Evolutionary conservation across 1,284 basidiomycete species (phyloP), one percentile per base, ranked within the genome.

Genomic region (Marasmius fiardii): DNA sequence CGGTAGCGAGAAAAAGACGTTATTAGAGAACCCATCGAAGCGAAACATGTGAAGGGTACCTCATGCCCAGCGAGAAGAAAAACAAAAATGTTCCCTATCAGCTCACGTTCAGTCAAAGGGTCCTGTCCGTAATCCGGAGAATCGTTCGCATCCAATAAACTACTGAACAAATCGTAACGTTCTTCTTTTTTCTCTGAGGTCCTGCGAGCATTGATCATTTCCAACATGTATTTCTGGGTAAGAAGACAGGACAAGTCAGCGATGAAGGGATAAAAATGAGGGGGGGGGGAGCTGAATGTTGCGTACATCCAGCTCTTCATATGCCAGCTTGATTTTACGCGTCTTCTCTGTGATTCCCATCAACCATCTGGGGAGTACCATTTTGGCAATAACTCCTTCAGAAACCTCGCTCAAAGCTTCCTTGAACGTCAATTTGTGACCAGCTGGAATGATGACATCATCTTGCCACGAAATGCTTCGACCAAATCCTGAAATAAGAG

Each of bases 351-450:
- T 79, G 11, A 76, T 56, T 0, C 71, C 71, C 57, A 79, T 67
- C 4, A 74, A 67, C 75, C 76, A 79, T 2, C 68, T 60, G 0
- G 83, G 83, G 5, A 80, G 55, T 7, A 76, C 43, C 0, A 82
- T 44, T 63, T 75, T 76, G 26, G 75, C 24, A 48, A 76, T 65
- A 4, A 82, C 65, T 41, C 77, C 70, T 2, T 67, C 68, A 5
- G 78, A 73, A 5, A 83, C 77, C 11, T 68, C 70, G 49, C 78
- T 74, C 37, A 85, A 69, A 6, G 83, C 75, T 37, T 80, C 74
- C 63, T 80, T 82, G 72, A 85, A 86, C 2, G 80, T 73, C 67
- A 86, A 71, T 35, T 66, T 60, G 64, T 86, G 80, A 1, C 79
- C 79, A 0, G 67, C 57, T 1, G 79, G 76, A 23, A 74, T 61